Evolutionary conservation across 352 stramenopile species (phyloP), one percentile per base, ranked within the genome.

Genomic region (Globisporangium cylindrosporum): DNA sequence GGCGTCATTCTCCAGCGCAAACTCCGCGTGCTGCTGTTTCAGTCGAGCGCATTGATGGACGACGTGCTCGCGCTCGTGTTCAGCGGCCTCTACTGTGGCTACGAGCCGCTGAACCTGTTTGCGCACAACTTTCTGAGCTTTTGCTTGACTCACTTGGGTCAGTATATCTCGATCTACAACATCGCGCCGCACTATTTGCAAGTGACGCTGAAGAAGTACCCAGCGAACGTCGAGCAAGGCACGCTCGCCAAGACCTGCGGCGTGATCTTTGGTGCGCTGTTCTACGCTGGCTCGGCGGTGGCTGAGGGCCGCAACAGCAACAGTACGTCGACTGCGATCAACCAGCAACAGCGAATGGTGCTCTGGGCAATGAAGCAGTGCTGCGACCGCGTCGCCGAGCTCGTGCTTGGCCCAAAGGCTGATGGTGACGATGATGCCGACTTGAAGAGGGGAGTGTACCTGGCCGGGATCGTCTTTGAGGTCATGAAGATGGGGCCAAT

Each of bases 401-500:
- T 90, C n/a, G 25, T 69, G 20, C 68, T 88, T 2, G 25, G 32
- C n/a, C 18, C 8, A 66, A 20, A 25, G 53, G 22, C 8, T 32
- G 49, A 32, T 12, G 10, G 18, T 25, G 29, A 32, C 25, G 25
- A 29, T 56, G 20, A 15, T 14, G 48, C 29, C 6, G 27, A 27
- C 48, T 56, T 58, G 14, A 48, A 54, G 29, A 72, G 61, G 54
- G 79, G 74, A 8, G n/a, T 90, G 14, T 86, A 88, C 54, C 64
- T 91, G 6, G 72, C 77, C 1, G 77, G 78, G 1, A 61, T 91
- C 56, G 69, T 89, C 38, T 78, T 86, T 63, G 82, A 91, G 32
- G 66, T 88, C n/a, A 69, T 84, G 62, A 91, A 91, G 64, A 86
- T 91, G 70, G 66, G 71, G 4, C 82, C 80, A 5, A 60, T 89